A percentile compares a stretch with the other conserved stretches of the same genome.
Conservation (phyloP, 2,329 filamentous ascomycete species). For the Alternaria triticina region DNA sequence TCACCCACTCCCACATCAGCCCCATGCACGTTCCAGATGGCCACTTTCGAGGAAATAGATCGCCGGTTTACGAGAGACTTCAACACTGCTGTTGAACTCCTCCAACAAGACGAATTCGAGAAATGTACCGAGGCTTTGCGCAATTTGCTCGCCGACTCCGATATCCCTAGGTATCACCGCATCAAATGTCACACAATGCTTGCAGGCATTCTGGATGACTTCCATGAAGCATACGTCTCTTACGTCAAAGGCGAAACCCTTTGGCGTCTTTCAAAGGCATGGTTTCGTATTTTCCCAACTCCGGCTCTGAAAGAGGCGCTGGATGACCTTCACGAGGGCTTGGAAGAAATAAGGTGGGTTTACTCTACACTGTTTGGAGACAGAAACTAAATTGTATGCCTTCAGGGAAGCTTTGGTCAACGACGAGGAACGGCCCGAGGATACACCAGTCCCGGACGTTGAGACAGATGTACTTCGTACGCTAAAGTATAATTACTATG, state of each 20-base stretch:
- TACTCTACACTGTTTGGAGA: accelerated
- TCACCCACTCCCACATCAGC: not conserved
- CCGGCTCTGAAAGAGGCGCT: not conserved
- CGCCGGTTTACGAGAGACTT: not conserved
- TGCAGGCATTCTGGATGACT: not conserved
- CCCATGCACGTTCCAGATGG: not conserved
- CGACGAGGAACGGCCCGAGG: not conserved
- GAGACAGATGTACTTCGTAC: not conserved
- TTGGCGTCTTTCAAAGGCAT: no score
- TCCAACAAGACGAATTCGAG: not conserved
- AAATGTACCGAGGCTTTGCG: not conserved
- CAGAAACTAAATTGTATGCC: not conserved
- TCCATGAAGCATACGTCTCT: not conserved
- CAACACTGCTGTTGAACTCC: not conserved
- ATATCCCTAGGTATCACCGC: not conserved
- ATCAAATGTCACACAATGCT: not conserved
- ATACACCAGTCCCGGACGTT: not conserved
- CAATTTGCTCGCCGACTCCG: not conserved
- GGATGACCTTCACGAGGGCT: not conserved
- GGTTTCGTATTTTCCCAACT: no score
- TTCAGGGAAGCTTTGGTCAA: not conserved
- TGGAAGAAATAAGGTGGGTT: not conserved
- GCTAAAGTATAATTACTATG: no score
- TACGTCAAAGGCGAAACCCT: not conserved
- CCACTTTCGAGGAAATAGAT: not conserved